Conservation (phyloP, 176 grass and related monocot genomes). For the Thalia dealbata region DNA sequence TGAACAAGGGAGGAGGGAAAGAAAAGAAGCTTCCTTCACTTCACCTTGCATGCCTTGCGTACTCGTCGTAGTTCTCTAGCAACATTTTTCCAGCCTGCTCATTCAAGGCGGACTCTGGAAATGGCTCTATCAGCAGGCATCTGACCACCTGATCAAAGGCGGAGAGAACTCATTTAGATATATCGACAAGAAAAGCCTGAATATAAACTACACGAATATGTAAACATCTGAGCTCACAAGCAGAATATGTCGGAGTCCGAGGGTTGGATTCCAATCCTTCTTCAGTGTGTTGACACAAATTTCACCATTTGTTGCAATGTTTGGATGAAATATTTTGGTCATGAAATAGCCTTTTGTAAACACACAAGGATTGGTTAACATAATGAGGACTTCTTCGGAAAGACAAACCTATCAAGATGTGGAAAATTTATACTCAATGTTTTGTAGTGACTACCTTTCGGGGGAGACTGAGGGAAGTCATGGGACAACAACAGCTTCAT, state of each 20-base stretch:
- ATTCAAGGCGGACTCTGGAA: slow-evolving; percentile 86
- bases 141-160: slow-evolving; percentile 61
- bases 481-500: slow-evolving; percentile 78
- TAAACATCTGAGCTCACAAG: slow-evolving; percentile 32
- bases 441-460: slow-evolving; percentile 45
- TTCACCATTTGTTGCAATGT: slow-evolving; percentile 79
- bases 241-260: slow-evolving; percentile 76
- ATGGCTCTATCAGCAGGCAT: slow-evolving; percentile 89
- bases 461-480: slow-evolving; percentile 82
- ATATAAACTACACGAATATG: too few species aligned
- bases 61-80: slow-evolving; percentile 82
- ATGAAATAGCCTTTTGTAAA: slow-evolving; percentile 53
- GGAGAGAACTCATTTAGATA: neutral
- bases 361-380: neutral
- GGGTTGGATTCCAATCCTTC: slow-evolving; percentile 86
- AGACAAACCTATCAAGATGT: too few species aligned
- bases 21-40: slow-evolving; percentile 19
- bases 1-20: neutral
- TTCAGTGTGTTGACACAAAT: slow-evolving; percentile 90
- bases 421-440: neutral
- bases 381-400: neutral
- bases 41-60: slow-evolving; percentile 78
- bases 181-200: too few species aligned
- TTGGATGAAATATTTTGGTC: slow-evolving; percentile 97
- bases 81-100: slow-evolving; percentile 93